These are phyloP conservation scores for Mucor ambiguus DNA, from an alignment of 371 early-diverging fungal genomes.

Conservation along the genomic window DNA sequence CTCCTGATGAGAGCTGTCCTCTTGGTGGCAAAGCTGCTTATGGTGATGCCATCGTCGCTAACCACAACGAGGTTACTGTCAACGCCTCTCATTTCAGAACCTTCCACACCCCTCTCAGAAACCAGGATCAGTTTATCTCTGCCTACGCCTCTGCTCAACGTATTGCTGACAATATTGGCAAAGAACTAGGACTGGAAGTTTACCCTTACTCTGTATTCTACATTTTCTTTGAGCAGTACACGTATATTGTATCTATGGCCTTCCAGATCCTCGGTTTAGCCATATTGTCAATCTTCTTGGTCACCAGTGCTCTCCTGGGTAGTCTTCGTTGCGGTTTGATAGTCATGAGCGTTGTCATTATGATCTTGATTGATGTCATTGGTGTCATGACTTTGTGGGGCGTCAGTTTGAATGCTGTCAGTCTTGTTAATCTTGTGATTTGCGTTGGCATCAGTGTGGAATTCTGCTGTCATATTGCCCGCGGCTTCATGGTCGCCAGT, in stretches of 20 bases:
- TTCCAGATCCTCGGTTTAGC: constrained; percentile 57
- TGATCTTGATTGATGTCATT: constrained; percentile 68
- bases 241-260: constrained; percentile 61
- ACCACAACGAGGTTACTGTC: constrained; percentile 34
- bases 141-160: constrained; percentile 67
- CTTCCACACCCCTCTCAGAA: constrained; percentile 66
- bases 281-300: constrained; percentile 61
- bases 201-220: constrained; percentile 79
- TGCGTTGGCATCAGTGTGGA: constrained; percentile 81
- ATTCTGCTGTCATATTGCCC: constrained; percentile 74
- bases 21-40: constrained; percentile 76
- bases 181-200: constrained; percentile 53
- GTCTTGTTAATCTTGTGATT: constrained; percentile 76
- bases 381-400: constrained; percentile 72
- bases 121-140: constrained; percentile 68
- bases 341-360: constrained; percentile 60
- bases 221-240: constrained; percentile 81
- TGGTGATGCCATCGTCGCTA: constrained; percentile 58
- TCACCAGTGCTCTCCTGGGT: constrained; percentile 62
- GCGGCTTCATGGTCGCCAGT: constrained; percentile 62
- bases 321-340: constrained; percentile 59
- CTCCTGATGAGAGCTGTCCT: constrained; percentile 68
- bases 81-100: constrained; percentile 72
- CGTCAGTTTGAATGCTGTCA: constrained; percentile 72
- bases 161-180: constrained; percentile 60